phyloP scores from a whole-genome alignment of 1,284 basidiomycete genomes.

The Microbotryum violaceum region DNA sequence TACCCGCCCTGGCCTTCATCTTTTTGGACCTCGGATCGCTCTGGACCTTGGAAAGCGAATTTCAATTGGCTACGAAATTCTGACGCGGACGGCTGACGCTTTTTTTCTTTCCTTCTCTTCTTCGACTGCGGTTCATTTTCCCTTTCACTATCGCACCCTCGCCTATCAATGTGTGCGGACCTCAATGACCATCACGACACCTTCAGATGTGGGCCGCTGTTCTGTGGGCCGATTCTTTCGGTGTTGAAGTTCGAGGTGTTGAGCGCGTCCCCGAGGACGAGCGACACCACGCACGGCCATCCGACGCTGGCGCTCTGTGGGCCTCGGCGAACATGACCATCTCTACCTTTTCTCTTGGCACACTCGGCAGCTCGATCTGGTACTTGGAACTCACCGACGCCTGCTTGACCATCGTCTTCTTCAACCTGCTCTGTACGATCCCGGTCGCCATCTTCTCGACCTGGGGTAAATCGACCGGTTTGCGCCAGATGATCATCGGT shows the following conservation, averaged over 20 bases:
- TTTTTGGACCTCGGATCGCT: no score
- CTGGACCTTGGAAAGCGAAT: no score
- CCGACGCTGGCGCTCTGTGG: slow-evolving; percentile 20
- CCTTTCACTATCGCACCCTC: no score
- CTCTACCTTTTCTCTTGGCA: slow-evolving; percentile 63
- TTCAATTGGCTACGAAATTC: no score
- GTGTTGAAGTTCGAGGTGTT: slow-evolving; percentile 30
- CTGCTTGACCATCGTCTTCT: slow-evolving; percentile 67
- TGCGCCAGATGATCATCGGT: slow-evolving; percentile 43
- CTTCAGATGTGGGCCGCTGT: slow-evolving; percentile 24
- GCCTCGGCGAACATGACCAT: slow-evolving; percentile 26
- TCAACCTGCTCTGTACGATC: slow-evolving; percentile 50
- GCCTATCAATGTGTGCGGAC: not conserved
- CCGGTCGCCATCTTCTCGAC: slow-evolving; percentile 46
- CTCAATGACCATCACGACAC: not conserved
- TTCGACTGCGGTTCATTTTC: no score
- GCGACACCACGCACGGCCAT: slow-evolving; percentile 16
- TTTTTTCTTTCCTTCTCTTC: no score
- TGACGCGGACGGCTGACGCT: no score
- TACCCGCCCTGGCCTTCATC: no score
- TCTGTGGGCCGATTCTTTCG: slow-evolving; percentile 22
- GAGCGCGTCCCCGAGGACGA: slow-evolving; percentile 27
- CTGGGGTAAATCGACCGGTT: slow-evolving; percentile 74
- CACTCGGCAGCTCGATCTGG: slow-evolving; percentile 60
- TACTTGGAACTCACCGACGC: slow-evolving; percentile 49